Evolutionary conservation across 768 basidiomycete genomes (phyloP), one percentile per base, ranked within the genome.

Genomic region (Termitomyces sp.): DNA sequence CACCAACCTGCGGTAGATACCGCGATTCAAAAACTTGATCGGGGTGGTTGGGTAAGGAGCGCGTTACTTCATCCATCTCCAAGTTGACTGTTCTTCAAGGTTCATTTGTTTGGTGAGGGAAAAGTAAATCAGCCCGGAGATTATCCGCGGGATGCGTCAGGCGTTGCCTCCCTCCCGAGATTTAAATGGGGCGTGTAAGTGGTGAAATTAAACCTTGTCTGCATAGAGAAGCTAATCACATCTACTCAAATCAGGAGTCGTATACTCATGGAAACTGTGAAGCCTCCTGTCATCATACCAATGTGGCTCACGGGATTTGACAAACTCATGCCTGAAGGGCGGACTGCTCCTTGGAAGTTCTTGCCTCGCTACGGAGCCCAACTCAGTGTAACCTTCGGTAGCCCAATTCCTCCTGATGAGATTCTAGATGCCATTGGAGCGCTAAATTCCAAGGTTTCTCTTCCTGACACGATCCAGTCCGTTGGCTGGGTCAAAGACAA

Each of bases 141-240:
- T 12, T 86, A 88, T 67, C 68, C 70, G 41, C 69, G 67, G 52
- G 72, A 73, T 52, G 67, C 66, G 39, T 65, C 75, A 58, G 84
- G 85, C 12, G 61, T 75, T 6, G 75, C 78, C 18, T 70, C 70
- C 64, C 72, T 97, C 54, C 79, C 86, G 7, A 78, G 91, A 49
- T 96, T 97, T 73, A 97, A 95, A 77, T 98, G 95, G 95, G 95
- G 95, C 58, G 76, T 95, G 94, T 95, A 69, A 72, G 94, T 86
- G 44, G 42, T 60, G 47, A 47, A 30, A 16, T 50, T 36, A 22
- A 53, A 31, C 36, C 18, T 50, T 50, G 44, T 50, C 42, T 39
- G 30, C 27, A 36, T 33, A 45, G 20, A 48, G 31, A 41, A 58
- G 44, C 56, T 59, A 46, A 59, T 30, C 49, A 27, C 13, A n/a